Base-by-base conservation (phyloP, 495 filamentous ascomycete species). In the Lepraria neglecta region DNA sequence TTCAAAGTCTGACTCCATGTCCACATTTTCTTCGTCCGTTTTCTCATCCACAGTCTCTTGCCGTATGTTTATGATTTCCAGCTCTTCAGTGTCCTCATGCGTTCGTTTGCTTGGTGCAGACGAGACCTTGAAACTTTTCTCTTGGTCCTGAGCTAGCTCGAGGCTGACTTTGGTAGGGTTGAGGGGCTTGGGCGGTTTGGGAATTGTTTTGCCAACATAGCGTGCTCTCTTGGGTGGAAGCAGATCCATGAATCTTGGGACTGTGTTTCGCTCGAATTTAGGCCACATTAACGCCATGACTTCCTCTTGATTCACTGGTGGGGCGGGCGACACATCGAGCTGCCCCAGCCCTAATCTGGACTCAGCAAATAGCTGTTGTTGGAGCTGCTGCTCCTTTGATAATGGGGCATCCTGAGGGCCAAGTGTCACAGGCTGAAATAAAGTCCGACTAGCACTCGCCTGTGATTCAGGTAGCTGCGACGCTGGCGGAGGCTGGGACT, bases 131-230 rank as follows among this genome's bases (percentile, higher is more conserved):
- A 98, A 98, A 11, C 78, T 73, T 62, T 87, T 86, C 64, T 91
- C 86, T 65, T 94, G 86, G 67, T 97, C 94, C 51, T 79, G 78
- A 4, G 85, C 84, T 12, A 97, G 73, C 60, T 97, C 94, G 6
- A 97, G 74, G 60, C 84, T 89, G 52, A 95, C 78, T 72, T 97
- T 99, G 14, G 87, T 91, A 0, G 91, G 90, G 15, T 90, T 77
- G 19, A 96, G 77, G 1, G 87, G 80, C 68, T 89, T 96, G 21
- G 95, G 91, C 12, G 82, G 78, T 70, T 90, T 92, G 1, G 77
- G 33, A 3, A 88, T 88, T 46, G 81, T 78, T 70, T 90, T 89
- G 33, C 82, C 82, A 43, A 84, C 71, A 67, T 86, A 91, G 38
- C 81, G 76, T 3, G 87, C 88, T 64, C 83, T 84, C 71, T 88